Evolutionary conservation across 2,329 filamentous ascomycete species (phyloP), one percentile per base, ranked within the genome.

Genomic region (Phaeosphaeriaceae sp.): DNA sequence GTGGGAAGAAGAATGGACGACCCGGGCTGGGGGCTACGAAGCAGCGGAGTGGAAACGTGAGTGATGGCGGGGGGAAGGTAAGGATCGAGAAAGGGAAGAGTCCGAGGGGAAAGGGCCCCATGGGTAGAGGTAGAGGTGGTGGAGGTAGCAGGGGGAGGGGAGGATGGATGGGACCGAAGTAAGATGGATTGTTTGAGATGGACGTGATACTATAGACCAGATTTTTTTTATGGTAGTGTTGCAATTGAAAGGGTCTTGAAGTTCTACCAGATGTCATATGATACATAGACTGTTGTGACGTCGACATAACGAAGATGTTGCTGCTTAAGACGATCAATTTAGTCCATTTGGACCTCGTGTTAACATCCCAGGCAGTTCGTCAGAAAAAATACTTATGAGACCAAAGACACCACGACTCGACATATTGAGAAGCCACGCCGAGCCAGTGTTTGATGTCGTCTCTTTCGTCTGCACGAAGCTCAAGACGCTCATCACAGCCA

Each of bases 11-110:
- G 60, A 68, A 57, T 19, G 60, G 62, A 22, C 62, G 66, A 49
- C 74, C 70, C 50, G 76, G 76, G 0, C 54, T 79, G n/a, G 77
- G 78, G 5, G 69, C 68, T 15, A 68, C 76, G 51, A 78, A 76
- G 60, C 68, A 69, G 52, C 72, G 71, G 50, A 71, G 74, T 54
- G 68, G 68, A 7, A 65, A 62, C 42, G 45, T 56, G 7, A 61
- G 53, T 55, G 53, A 50, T 51, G 53, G 59, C 7, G 60, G 63
- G 21, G 57, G 56, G 45, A 55, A 51, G n/a, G 56, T 59, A 7
- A 52, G 60, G 9, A 61, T 68, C 2, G 62, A 68, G 44, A 67
- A 70, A 54, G 52, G 60, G 42, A 54, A 63, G 52, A 63, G 66
- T 57, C 53, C 66, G 27, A 46, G 54, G 41, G 59, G 69, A 25